Evolutionary conservation across 768 basidiomycete species (phyloP).

Genomic region (Boletellus emodensis): DNA sequence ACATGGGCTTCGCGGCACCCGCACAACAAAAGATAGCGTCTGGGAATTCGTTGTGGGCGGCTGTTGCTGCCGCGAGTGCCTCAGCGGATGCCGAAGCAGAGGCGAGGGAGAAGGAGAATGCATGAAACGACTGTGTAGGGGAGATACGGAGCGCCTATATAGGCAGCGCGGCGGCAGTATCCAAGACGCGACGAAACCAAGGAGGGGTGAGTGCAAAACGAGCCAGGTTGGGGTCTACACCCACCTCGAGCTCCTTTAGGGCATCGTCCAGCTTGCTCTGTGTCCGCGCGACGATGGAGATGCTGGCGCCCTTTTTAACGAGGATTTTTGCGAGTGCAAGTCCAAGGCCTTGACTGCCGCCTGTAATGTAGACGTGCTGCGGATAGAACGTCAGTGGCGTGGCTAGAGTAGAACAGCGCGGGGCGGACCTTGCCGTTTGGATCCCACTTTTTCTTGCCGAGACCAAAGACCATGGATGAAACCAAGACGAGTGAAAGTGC

Average conservation of each 20-base stretch:
- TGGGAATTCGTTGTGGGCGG: conserved; percentile 55
- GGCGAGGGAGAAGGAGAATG: conserved; percentile 64
- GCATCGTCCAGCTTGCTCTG: conserved; percentile 60
- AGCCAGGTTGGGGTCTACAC: conserved; percentile 7
- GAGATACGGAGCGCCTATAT: conserved; percentile 48
- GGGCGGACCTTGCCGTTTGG: conserved; percentile 39
- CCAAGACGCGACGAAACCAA: neutral
- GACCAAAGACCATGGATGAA: conserved; percentile 18
- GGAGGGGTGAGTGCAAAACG: neutral
- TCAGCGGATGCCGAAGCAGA: conserved; percentile 48
- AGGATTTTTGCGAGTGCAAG: conserved; percentile 67
- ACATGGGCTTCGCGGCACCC: conserved; percentile 65
- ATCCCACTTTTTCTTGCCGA: conserved; percentile 42
- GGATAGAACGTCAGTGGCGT: neutral
- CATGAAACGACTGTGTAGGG: conserved; percentile 57
- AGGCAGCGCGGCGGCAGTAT: neutral
- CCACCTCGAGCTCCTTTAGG: conserved; percentile 60
- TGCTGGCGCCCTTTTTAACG: conserved; percentile 65
- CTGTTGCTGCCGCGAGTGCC: conserved; percentile 61
- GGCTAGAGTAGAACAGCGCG: neutral
- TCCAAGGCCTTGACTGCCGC: conserved; percentile 80
- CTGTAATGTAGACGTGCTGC: conserved; percentile 84
- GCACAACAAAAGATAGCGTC: conserved; percentile 81
- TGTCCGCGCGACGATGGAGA: conserved; percentile 82
- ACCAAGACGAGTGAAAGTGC: conserved; percentile 8